These are phyloP conservation scores for Meripilus lineatus DNA, from an alignment of 1,284 basidiomycete species.

Conservation along the genomic window DNA sequence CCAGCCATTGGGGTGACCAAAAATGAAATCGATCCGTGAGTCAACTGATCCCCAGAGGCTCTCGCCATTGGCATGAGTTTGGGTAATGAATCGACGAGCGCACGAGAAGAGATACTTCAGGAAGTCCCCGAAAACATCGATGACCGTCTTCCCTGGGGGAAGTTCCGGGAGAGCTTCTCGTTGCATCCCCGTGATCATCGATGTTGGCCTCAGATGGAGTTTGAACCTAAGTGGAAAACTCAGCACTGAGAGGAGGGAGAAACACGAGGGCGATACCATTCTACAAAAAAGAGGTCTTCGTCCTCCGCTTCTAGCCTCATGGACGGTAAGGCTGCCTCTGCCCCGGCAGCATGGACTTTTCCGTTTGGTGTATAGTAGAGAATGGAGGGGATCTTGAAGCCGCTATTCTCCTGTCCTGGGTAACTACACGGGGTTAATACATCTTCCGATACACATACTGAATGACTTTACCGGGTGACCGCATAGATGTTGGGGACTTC, in stretches of 20 bases:
- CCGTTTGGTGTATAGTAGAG: constrained; percentile 47
- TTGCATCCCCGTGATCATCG: neutral
- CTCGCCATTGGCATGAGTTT: constrained; percentile 59
- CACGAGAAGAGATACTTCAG: constrained; percentile 43
- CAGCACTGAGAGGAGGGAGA: neutral
- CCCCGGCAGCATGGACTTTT: constrained; percentile 41
- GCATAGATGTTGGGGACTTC: constrained; percentile 40
- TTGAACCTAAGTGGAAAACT: constrained; percentile 44
- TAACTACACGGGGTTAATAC: constrained; percentile 25
- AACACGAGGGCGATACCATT: constrained; percentile 37
- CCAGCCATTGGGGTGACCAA: constrained; percentile 50
- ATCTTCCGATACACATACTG: constrained; percentile 7
- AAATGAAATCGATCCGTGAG: constrained; percentile 53
- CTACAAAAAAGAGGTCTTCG: constrained; percentile 40
- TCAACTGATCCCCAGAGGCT: constrained; percentile 56
- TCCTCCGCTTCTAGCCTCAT: constrained; percentile 40
- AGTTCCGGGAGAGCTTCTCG: neutral
- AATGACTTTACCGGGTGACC: constrained; percentile 35
- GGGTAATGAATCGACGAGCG: constrained; percentile 57
- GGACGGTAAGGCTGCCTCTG: constrained; percentile 44
- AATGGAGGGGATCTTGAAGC: constrained; percentile 52
- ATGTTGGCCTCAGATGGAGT: constrained; percentile 44
- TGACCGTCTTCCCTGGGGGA: neutral
- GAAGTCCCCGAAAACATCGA: constrained; percentile 11
- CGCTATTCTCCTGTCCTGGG: constrained; percentile 37